These are phyloP conservation scores for Cicer bijugum DNA, from an alignment of 306 rosid genomes.

Conservation along the genomic window DNA sequence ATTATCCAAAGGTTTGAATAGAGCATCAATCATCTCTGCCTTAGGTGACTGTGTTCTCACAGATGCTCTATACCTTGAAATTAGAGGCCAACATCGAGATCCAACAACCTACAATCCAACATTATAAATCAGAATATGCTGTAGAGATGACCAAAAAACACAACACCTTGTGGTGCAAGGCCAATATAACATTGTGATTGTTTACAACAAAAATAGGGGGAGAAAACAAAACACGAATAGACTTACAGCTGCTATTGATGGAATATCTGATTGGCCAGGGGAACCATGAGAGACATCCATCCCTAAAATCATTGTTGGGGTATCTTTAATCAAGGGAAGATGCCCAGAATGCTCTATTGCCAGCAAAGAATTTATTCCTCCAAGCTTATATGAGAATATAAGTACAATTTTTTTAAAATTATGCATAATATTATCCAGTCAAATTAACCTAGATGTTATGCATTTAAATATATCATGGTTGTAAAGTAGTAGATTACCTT, in stretches of 20 bases:
- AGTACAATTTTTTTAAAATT: conserved; percentile 28
- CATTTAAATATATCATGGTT: conserved; percentile 15
- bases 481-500: conserved; percentile 64
- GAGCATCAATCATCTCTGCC: conserved; percentile 84
- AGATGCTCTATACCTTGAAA: too few species aligned
- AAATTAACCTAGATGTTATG: not conserved
- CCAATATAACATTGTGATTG: conserved; percentile 9
- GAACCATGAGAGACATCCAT: conserved; percentile 93
- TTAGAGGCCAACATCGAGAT: conserved; percentile 82
- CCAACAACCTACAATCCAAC: conserved; percentile 78
- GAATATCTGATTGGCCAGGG: conserved; percentile 69
- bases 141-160: conserved; percentile 23
- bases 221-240: conserved; percentile 26
- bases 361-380: conserved; percentile 89
- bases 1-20: conserved; percentile 76
- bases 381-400: conserved; percentile 65
- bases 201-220: not conserved
- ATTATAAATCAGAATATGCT: conserved; percentile 38
- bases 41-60: conserved; percentile 81
- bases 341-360: conserved; percentile 71
- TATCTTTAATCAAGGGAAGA: conserved; percentile 73
- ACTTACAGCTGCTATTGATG: conserved; percentile 88
- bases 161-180: conserved; percentile 35
- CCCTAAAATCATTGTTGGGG: conserved; percentile 90
- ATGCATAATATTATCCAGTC: not conserved